Base-by-base conservation (phyloP, 805 yeast genomes). In the Suhomyces faveliae region DNA sequence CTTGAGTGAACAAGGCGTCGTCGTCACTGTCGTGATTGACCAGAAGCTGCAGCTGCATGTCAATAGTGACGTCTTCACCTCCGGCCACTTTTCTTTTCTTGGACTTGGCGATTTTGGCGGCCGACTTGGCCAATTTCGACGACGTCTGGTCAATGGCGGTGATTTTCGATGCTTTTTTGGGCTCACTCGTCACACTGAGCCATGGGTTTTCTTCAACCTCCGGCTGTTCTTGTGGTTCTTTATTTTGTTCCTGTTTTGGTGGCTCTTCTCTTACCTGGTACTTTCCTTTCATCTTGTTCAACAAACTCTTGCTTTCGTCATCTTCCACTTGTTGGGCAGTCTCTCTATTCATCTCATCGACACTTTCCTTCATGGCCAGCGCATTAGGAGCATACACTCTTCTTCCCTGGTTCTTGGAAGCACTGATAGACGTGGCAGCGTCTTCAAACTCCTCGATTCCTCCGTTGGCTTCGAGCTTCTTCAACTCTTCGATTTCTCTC, bases 311-410 rank as follows among this genome's bases (percentile, higher is more conserved):
- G 3, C 77, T 63, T 33, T 79, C 75, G 56, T 84, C 89, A 39
- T 69, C 74, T 21, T 71, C 73, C 41, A 72, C 57, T 50, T 83
- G 87, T 30, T 74, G 67, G 27, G 67, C 38, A 5, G 74, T 66
- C 30, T 62, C 56, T 43, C 67, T 52, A 42, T 74, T 68, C 7
- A 67, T 47, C 17, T 67, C 66, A n/a, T 70, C 66, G 35, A 58
- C 58, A 13, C 60, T 68, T 1, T 65, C 67, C 35, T 71, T 68
- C 33, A 70, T 61, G n/a, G 67, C 67, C 9, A 70, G 61, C 3
- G 81, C 78, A 10, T 74, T 70, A 4, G 96, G 94, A 3, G 91
- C 80, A 60, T 88, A 90, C 11, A 81, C 73, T 65, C 96, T 77
- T 70, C 96, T 82, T 35, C 98, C 98, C 51, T 77, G 76, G 61